Base-by-base conservation (phyloP, 2,329 filamentous ascomycete genomes). In the Beauveria pseudobassiana region DNA sequence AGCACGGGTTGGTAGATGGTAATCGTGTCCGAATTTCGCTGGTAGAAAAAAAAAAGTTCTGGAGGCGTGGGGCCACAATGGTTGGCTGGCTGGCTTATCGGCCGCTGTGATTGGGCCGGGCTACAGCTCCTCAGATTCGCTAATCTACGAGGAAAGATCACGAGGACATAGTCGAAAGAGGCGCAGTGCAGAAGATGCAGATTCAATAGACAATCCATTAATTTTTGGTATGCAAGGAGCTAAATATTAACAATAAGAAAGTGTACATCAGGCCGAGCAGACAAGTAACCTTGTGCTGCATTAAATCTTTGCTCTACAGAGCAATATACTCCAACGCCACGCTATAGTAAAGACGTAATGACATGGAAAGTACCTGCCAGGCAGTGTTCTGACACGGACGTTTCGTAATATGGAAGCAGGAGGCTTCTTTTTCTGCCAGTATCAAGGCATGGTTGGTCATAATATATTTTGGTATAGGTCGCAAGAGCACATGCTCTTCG, bases 11-110 rank as follows among this genome's bases (percentile, higher is more conserved):
- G 38, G 42, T 43, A 34, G 22, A 51, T 51, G 18, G 28, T 20
- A 42, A 22, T 34, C 49, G 16, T n/a, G 7, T 40, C 49, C 30
- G 28, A 55, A 54, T 38, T 24, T 55, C 42, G 50, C 49, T 49
- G 43, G 30, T 30, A 26, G 10, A 26, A 22, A 48, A 58, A 58
- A 61, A 63, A 63, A 63, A 61, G 59, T 48, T 61, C 58, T 63
- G 53, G 62, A 63, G 62, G 51, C 57, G 62, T 63, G 62, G 62
- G 62, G 52, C 56, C 18, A 6, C 12, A 22, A 9, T 20, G 20
- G 51, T 14, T 59, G 56, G 46, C 46, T 43, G 56, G 30, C 9
- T 22, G 56, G 38, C 38, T 46, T 59, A 53, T 59, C 26, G n/a
- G 38, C 26, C n/a, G 18, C 40, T 45, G 10, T 59, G 57, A 59